Evolutionary conservation across 148 eudicot species (phyloP), one percentile per base, ranked within the genome.

Genomic region (Pharnaceum exiguum): DNA sequence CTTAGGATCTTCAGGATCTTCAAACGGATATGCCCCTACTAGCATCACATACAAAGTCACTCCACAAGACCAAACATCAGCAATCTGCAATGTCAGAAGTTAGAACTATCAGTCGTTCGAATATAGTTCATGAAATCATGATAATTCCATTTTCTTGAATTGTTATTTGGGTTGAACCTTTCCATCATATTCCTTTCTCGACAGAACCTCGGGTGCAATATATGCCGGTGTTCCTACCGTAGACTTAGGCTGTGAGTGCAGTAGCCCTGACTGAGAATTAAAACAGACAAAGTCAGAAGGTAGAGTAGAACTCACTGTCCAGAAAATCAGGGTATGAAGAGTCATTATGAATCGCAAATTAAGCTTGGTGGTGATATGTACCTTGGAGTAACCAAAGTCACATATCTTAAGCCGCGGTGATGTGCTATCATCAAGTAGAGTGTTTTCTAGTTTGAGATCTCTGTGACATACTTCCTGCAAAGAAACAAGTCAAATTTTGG

Each of bases 11-110:
- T 84, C 93, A 15, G 88, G 93, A 46, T 91, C 98, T 74, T 91
- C 98, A 46, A 91, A 91, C 50, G 98, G 98, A 71, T 91, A 91
- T 44, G 75, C 93, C 68, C 98, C 98, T n/a, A 91, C 88, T 63
- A 91, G 73, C 98, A 91, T 91, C 53, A 91, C 98, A 53, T 84
- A 91, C 22, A 91, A 71, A 46, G 98, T 91, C 69, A 91, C 98
- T 23, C 98, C 98, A 63, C 96, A 85, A 2, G 98, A 91, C 98
- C 98, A 91, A 29, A 91, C 98, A 81, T 91, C 96, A 36, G 98
- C 94, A 58, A 91, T 85, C 98, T 91, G 70, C 55, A 66, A 16
- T 37, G 45, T 8, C 22, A 42, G 55, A 7, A 26, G 22, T 31
- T 29, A 13, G 18, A 37, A 62, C 18, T 26, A n/a, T n/a, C n/a